Evolutionary conservation across 2,329 filamentous ascomycete species (phyloP).

Genomic region (Basipetospora chlamydospora): DNA sequence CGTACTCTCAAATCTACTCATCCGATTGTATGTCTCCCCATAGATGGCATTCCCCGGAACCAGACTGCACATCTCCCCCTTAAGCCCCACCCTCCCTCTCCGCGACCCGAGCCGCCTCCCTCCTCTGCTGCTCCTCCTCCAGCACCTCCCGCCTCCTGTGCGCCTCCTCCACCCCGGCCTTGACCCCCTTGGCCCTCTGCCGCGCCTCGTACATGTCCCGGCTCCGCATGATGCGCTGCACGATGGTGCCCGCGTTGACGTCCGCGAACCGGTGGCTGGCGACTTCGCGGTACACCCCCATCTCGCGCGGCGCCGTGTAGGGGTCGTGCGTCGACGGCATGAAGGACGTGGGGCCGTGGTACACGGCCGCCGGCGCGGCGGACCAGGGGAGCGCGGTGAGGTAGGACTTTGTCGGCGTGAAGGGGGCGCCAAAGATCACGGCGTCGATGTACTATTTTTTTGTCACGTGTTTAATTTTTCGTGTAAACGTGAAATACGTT

Average conservation of each 20-base stretch:
- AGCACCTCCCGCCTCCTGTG: conserved; percentile 46
- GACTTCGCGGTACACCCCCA: conserved; percentile 76
- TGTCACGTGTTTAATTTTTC: conserved; percentile 11
- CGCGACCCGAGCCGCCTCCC: conserved; percentile 25
- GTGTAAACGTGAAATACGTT: conserved; percentile 3
- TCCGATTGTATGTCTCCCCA: background rate
- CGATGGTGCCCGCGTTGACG: conserved; percentile 87
- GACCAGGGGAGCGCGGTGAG: conserved; percentile 55
- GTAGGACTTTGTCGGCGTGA: conserved; percentile 68
- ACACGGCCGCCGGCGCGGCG: conserved; percentile 64
- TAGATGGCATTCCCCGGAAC: background rate
- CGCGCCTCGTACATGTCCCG: conserved; percentile 80
- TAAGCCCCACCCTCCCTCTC: background rate
- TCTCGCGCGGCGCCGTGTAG: conserved; percentile 63
- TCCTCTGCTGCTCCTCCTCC: conserved; percentile 40
- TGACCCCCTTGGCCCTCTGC: conserved; percentile 79
- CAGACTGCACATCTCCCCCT: background rate
- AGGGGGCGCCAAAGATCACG: conserved; percentile 80
- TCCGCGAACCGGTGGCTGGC: conserved; percentile 64
- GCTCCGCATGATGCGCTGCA: conserved; percentile 77
- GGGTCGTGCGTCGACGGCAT: conserved; percentile 70
- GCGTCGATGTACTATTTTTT: conserved; percentile 61
- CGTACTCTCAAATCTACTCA: no score
- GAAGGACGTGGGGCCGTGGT: conserved; percentile 91
- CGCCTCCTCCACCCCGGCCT: conserved; percentile 60